Evolutionary conservation across 169 alveolate genomes (phyloP).

Genomic region (Amoebophrya sp.): DNA sequence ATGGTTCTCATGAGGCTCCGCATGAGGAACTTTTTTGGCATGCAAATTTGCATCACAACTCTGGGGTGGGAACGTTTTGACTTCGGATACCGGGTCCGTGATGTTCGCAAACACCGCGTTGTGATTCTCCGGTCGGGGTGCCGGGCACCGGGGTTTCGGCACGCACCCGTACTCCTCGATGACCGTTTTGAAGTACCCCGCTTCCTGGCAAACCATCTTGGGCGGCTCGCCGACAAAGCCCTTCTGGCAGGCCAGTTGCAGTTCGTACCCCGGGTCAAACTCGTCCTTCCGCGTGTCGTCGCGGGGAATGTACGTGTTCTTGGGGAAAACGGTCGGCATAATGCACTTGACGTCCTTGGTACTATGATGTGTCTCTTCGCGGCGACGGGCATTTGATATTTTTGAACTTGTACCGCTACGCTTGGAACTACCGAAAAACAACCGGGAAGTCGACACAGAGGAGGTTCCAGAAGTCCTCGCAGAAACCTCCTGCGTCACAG

Average conservation of each 20-base stretch:
- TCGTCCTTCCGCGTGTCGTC: background rate
- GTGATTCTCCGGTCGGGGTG: background rate
- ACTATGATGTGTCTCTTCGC: too few relatives aligned
- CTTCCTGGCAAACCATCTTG: background rate
- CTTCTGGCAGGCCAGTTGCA: background rate
- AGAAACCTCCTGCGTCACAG: too few relatives aligned
- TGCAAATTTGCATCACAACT: too few relatives aligned
- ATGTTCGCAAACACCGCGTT: background rate
- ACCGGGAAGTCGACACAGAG: too few relatives aligned
- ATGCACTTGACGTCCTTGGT: too few relatives aligned
- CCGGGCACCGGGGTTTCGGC: background rate
- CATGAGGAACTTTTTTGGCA: too few relatives aligned
- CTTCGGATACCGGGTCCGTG: background rate
- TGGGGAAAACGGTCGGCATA: background rate
- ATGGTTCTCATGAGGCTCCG: too few relatives aligned
- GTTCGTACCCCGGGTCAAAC: background rate
- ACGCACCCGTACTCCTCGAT: background rate
- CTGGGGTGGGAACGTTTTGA: too few relatives aligned
- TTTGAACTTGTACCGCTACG: too few relatives aligned
- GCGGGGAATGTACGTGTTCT: background rate
- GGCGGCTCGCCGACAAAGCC: background rate
- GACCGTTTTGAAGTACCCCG: background rate
- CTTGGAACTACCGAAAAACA: too few relatives aligned
- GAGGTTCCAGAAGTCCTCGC: too few relatives aligned
- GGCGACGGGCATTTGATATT: too few relatives aligned